Evolutionary conservation across 2,329 filamentous ascomycete genomes (phyloP), one percentile per base, ranked within the genome.

Genomic region (Fonsecaea monophora): DNA sequence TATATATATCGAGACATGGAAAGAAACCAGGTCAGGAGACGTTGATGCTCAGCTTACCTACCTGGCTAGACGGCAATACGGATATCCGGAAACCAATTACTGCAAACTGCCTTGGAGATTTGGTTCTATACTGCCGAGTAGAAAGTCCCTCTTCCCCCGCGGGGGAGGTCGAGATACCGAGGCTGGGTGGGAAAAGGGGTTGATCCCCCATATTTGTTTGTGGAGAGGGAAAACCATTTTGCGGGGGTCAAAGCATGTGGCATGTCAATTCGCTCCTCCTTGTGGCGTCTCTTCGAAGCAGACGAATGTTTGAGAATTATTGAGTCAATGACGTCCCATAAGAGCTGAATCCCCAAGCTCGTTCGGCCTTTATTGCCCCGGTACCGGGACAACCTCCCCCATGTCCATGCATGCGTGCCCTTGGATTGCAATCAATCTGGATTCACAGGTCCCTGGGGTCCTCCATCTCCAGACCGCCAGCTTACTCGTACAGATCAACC

Each of bases 121-220:
- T 10, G 25, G 18, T 50, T 30, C 0, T 30, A 50, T 50, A 50
- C 5, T 30, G 10, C 25, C 21, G 12, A 15, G 12, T 18, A 15
- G 15, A n/a, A 15, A 4, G 9, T 40, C 12, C 12, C 38, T 15
- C 38, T 18, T 18, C 40, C 15, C 59, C 59, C 59, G 48, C 48
- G 48, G 59, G 59, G 59, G 59, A 38, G 53, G 53, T 34, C 10
- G 32, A 18, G 48, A 40, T 53, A 61, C 59, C 59, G 59, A 61
- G 59, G 59, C 59, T 61, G 59, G 45, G 45, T 61, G 59, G 59
- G 45, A 61, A 53, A 53, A 54, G 59, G 45, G 59, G 48, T 48
- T 38, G n/a, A 21, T 53, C 59, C 59, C 59, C 59, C 59, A 61
- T 61, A n/a, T 54, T 53, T 61, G 4, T 32, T 32, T 32, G 57